phyloP scores from a whole-genome alignment of 345 rosid species.

The Syzygium grande region DNA sequence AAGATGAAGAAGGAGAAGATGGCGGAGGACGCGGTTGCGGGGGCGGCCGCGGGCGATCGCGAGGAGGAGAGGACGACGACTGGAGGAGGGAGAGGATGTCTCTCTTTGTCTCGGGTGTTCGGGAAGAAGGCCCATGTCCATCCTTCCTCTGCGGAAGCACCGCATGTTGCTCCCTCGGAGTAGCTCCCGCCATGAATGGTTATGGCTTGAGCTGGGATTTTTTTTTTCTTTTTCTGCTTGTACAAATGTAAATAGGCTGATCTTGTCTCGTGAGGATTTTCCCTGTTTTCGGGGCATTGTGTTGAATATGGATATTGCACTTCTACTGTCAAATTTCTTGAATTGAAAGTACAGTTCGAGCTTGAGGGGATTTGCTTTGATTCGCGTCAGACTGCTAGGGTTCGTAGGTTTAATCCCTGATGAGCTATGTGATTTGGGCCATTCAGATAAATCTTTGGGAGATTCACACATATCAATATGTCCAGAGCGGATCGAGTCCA shows the following conservation, averaged over 20 bases:
- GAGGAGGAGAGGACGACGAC: background rate
- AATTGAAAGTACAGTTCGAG: background rate
- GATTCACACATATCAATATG: background rate
- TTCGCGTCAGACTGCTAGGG: accelerated
- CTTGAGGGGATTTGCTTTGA: background rate
- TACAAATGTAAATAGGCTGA: background rate
- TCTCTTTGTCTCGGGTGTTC: background rate
- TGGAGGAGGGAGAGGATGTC: background rate
- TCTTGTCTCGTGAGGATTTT: background rate
- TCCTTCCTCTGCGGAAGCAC: background rate
- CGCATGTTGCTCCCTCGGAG: background rate
- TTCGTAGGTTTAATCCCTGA: background rate
- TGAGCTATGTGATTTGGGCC: background rate
- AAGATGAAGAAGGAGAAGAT: background rate
- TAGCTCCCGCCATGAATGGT: background rate
- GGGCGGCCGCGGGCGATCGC: background rate
- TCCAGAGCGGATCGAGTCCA: background rate
- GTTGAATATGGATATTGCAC: background rate
- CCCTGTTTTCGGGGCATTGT: background rate
- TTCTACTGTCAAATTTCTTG: background rate
- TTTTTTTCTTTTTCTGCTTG: background rate
- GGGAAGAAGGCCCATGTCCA: background rate
- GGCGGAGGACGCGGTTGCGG: background rate
- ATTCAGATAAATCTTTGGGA: background rate
- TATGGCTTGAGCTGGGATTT: background rate